Evolutionary conservation across 371 early-diverging fungal genomes (phyloP).

Genomic region (Zychaea mexicana): DNA sequence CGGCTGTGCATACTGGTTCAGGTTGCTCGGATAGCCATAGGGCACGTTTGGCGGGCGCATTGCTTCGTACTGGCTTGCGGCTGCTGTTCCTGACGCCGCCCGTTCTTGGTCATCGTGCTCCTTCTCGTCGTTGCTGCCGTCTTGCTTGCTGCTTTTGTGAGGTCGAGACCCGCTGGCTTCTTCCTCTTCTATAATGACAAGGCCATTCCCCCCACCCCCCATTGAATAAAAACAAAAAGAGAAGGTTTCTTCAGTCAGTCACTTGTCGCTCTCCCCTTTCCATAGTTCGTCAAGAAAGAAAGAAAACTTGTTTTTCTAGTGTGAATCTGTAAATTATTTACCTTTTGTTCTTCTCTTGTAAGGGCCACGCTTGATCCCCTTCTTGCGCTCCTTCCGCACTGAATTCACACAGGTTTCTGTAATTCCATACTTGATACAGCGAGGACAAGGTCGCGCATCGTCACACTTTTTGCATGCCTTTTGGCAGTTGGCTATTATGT

Average conservation of each 20-base stretch:
- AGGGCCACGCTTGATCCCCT: slow-evolving; percentile 84
- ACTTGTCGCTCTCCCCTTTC: too few species aligned
- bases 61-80: slow-evolving; percentile 4
- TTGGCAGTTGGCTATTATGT: slow-evolving; percentile 77
- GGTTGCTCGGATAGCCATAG: slow-evolving; percentile 45
- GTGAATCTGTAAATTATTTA: slow-evolving; percentile 6
- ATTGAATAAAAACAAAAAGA: too few species aligned
- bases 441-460: slow-evolving; percentile 82
- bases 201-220: too few species aligned
- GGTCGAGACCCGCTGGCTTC: too few species aligned
- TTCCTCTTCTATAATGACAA: too few species aligned
- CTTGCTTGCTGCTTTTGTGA: background rate
- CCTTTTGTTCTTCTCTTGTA: slow-evolving; percentile 65
- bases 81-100: background rate
- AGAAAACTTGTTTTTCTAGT: too few species aligned
- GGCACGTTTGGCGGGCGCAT: slow-evolving; percentile 22
- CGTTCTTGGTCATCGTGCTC: background rate
- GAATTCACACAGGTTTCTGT: slow-evolving; percentile 78
- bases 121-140: background rate
- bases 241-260: too few species aligned
- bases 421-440: slow-evolving; percentile 80
- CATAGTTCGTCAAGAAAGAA: too few species aligned
- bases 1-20: slow-evolving; percentile 51
- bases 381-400: slow-evolving; percentile 82
- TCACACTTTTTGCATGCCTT: slow-evolving; percentile 95